These are phyloP conservation scores for Penicillium diatomitis DNA, from an alignment of 495 filamentous ascomycete genomes.

Conservation along the genomic window DNA sequence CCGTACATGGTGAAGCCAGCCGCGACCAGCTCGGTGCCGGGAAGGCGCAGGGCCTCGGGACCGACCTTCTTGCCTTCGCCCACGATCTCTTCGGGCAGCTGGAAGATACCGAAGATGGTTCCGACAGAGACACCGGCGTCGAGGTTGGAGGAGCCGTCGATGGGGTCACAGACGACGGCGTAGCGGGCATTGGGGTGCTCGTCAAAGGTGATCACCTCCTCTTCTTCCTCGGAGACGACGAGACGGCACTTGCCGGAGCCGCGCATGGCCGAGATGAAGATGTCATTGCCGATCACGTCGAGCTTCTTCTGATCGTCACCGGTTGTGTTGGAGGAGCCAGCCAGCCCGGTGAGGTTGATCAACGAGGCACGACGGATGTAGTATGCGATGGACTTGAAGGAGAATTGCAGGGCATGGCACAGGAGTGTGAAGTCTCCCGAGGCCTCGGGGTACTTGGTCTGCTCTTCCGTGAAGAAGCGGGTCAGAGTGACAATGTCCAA, in stretches of 20 bases:
- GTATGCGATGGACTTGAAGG: slow-evolving; percentile 99
- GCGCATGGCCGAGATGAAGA: slow-evolving; percentile 91
- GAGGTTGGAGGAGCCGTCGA: slow-evolving; percentile 94
- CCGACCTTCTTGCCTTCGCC: slow-evolving; percentile 49
- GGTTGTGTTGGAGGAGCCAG: slow-evolving; percentile 88
- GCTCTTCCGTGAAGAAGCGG: slow-evolving; percentile 91
- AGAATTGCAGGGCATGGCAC: slow-evolving; percentile 96
- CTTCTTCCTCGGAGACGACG: slow-evolving; percentile 94
- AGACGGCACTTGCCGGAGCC: slow-evolving; percentile 82
- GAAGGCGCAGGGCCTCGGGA: slow-evolving; percentile 75
- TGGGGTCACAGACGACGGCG: slow-evolving; percentile 94
- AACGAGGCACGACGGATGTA: slow-evolving; percentile 97
- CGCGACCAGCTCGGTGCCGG: slow-evolving; percentile 85
- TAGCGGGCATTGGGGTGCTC: slow-evolving; percentile 76
- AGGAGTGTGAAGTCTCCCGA: slow-evolving; percentile 98
- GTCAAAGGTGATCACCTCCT: slow-evolving; percentile 79
- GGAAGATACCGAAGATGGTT: slow-evolving; percentile 94
- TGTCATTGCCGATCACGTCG: slow-evolving; percentile 95
- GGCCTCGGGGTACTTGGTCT: slow-evolving; percentile 83
- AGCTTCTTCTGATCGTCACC: slow-evolving; percentile 99
- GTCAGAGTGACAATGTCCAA: slow-evolving; percentile 93
- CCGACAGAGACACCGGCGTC: slow-evolving; percentile 97
- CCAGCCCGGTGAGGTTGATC: slow-evolving; percentile 91
- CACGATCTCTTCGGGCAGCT: slow-evolving; percentile 60
- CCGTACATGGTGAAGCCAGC: slow-evolving; percentile 99